Conservation (phyloP, 148 eudicot genomes). For the Fagopyrum homotropicum region DNA sequence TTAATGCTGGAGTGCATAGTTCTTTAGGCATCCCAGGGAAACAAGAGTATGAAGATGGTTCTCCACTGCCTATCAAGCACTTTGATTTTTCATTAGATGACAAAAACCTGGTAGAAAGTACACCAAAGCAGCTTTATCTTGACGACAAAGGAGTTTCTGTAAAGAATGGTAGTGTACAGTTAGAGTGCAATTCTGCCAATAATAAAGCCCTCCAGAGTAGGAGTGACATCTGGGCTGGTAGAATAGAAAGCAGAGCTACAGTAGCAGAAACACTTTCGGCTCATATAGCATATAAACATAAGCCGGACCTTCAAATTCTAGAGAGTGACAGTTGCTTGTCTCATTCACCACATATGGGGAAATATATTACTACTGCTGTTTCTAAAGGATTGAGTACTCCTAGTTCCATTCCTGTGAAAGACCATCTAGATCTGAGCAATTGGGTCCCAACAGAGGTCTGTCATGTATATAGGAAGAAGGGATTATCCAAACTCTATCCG, state of each 20-base stretch:
- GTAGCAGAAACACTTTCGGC: constrained; percentile 19
- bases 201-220: constrained; percentile 17
- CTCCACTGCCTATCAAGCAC: constrained; percentile 87
- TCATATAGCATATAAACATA: constrained; percentile 18
- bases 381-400: constrained; percentile 45
- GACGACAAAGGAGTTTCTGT: constrained; percentile 20
- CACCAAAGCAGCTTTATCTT: constrained; percentile 15
- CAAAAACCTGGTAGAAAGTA: constrained; percentile 29
- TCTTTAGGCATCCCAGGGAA: constrained; percentile 25
- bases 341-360: constrained; percentile 32
- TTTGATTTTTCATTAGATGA: constrained; percentile 72
- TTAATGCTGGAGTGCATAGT: constrained; percentile 19
- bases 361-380: constrained; percentile 15
- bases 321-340: constrained; percentile 24
- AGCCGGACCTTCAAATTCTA: constrained; percentile 16
- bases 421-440: constrained; percentile 49
- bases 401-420: constrained; percentile 40
- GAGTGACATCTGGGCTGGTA: constrained; percentile 10
- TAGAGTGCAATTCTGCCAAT: constrained; percentile 20
- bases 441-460: constrained; percentile 87
- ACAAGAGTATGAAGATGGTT: constrained; percentile 43
- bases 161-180: constrained; percentile 16
- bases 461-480: constrained; percentile 56
- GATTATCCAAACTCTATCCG: constrained; percentile 69
- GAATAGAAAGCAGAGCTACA: constrained; percentile 6